phyloP scores from a whole-genome alignment of 805 yeast genomes.

The Hanseniaspora taiwanica region DNA sequence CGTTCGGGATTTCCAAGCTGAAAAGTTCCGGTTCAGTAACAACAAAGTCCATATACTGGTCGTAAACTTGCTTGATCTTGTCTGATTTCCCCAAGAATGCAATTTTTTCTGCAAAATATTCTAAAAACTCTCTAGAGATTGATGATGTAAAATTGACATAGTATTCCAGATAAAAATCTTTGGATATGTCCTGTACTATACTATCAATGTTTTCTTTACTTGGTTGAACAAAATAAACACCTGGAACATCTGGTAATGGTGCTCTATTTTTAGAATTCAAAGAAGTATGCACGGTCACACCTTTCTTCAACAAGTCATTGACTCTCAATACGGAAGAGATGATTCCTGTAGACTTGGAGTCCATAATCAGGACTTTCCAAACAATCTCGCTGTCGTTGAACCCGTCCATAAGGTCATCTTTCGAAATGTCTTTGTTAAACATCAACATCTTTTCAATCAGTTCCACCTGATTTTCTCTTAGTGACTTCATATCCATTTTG shows the following conservation, averaged over 20 bases:
- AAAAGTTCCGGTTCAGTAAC: slow-evolving; percentile 90
- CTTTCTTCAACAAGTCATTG: slow-evolving; percentile 78
- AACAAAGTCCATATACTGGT: slow-evolving; percentile 82
- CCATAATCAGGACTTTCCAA: slow-evolving; percentile 89
- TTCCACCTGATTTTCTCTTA: slow-evolving; percentile 4
- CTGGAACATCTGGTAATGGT: slow-evolving; percentile 91
- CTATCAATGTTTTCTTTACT: slow-evolving; percentile 57
- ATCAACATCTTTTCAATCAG: slow-evolving; percentile 72
- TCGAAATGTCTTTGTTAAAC: slow-evolving; percentile 50
- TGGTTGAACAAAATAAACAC: slow-evolving; percentile 82
- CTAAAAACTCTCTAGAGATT: slow-evolving; percentile 64
- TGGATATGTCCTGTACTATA: slow-evolving; percentile 60
- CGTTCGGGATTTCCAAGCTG: slow-evolving; percentile 53
- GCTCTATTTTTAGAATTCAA: slow-evolving; percentile 53
- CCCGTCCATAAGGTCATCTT: slow-evolving; percentile 39
- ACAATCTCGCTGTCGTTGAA: slow-evolving; percentile 51
- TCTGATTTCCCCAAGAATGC: slow-evolving; percentile 57
- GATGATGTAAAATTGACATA: slow-evolving; percentile 82
- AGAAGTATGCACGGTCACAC: slow-evolving; percentile 80
- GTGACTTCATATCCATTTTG: slow-evolving; percentile 2
- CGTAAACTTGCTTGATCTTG: slow-evolving; percentile 77
- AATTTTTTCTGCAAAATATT: slow-evolving; percentile 76
- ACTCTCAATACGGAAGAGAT: slow-evolving; percentile 87
- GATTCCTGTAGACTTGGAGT: slow-evolving; percentile 66
- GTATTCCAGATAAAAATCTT: slow-evolving; percentile 63